Evolutionary conservation across 23 red algal species (phyloP).

Genomic region (Chondrus crispus): DNA sequence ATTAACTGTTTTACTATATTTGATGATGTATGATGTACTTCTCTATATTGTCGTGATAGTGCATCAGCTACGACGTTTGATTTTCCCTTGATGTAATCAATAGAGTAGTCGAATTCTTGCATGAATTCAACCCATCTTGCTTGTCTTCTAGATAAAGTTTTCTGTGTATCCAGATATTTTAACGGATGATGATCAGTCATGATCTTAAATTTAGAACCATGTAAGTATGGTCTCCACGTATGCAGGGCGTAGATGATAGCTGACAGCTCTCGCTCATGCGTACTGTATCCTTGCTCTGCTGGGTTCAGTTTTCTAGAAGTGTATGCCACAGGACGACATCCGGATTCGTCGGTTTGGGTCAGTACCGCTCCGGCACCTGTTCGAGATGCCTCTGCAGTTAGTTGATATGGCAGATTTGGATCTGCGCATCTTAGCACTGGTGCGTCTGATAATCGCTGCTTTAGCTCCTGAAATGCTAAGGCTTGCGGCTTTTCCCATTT

Average conservation of each 20-base stretch:
- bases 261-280: conserved; percentile 19
- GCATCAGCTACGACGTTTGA: conserved; percentile 7
- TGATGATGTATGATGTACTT: neutral
- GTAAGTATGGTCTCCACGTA: conserved; percentile 38
- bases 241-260: conserved; percentile 2
- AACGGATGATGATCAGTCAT: conserved; percentile 20
- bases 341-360: conserved; percentile 15
- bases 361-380: neutral
- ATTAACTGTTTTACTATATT: neutral
- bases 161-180: conserved; percentile 3
- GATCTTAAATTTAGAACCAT: conserved; percentile 14
- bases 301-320: conserved; percentile 10
- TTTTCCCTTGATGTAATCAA: conserved; percentile 36
- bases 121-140: neutral
- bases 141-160: conserved; percentile 8
- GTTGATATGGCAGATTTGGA: neutral
- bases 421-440: neutral
- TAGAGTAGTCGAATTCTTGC: conserved; percentile 13
- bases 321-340: conserved; percentile 21
- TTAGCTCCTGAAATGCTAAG: neutral
- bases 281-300: conserved; percentile 33
- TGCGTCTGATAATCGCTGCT: neutral
- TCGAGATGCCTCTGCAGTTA: conserved; percentile 3
- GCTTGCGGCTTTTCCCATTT: neutral
- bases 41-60: neutral